Evolutionary conservation across 352 stramenopile species (phyloP).

Genomic region (Phytophthora hybrid): DNA sequence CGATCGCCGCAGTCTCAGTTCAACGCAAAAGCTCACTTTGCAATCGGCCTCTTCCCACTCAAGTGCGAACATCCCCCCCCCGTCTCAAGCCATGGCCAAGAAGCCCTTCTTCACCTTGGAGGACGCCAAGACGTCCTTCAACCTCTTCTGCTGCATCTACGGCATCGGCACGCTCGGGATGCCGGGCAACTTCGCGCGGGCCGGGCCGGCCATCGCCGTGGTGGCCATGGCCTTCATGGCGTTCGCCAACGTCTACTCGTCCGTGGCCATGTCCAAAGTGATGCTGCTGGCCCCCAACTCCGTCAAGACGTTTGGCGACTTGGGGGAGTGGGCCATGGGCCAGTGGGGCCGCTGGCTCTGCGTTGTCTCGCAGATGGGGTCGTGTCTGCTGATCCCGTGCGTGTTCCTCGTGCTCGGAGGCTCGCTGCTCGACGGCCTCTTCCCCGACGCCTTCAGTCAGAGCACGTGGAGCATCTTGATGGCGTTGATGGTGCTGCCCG

Average conservation of each 20-base stretch:
- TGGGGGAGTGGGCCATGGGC: slow-evolving; percentile 10
- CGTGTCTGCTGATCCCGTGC: slow-evolving; percentile 17
- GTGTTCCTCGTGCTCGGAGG: slow-evolving; percentile 14
- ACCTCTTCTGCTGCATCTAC: slow-evolving; percentile 33
- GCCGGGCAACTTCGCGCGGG: slow-evolving; percentile 28
- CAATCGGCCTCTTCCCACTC: slow-evolving; percentile 17
- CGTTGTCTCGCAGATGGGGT: slow-evolving; percentile 22
- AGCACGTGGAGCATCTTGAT: slow-evolving; percentile 15
- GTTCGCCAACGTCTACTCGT: slow-evolving; percentile 38
- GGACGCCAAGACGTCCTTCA: slow-evolving; percentile 37
- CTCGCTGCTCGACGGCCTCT: slow-evolving; percentile 12
- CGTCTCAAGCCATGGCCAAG: slow-evolving; percentile 25
- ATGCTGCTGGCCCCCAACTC: slow-evolving; percentile 27
- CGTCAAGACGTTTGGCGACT: slow-evolving; percentile 17
- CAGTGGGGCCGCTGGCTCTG: slow-evolving; percentile 8
- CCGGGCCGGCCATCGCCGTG: slow-evolving; percentile 27
- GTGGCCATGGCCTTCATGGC: slow-evolving; percentile 37
- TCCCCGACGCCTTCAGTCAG: slow-evolving; percentile 9
- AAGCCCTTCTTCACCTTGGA: slow-evolving; percentile 33
- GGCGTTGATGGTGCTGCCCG: slow-evolving; percentile 11
- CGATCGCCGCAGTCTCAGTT: neutral
- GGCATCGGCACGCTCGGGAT: slow-evolving; percentile 32
- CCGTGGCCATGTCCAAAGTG: slow-evolving; percentile 37
- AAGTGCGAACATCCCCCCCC: slow-evolving; percentile 1
- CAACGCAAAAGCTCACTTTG: slow-evolving; percentile 15